A percentile compares a stretch with the other conserved stretches of the same genome.
phyloP scores from a whole-genome alignment of 2,329 filamentous ascomycete genomes.

The Botrytis pseudocinerea region DNA sequence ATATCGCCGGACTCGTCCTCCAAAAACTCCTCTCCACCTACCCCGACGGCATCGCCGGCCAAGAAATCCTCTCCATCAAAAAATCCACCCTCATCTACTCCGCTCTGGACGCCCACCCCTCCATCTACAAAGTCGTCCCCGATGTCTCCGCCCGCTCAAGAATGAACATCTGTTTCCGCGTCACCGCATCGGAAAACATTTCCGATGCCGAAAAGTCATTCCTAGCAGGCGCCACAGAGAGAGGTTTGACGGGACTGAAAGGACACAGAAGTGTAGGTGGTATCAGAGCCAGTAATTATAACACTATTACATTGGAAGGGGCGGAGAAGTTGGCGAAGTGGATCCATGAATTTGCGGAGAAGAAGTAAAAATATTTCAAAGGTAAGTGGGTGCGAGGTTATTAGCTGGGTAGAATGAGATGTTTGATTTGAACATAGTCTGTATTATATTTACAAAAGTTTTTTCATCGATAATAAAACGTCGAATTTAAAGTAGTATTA shows the following conservation, averaged over 20 bases:
- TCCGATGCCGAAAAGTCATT: slow-evolving; percentile 78
- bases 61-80: slow-evolving; percentile 69
- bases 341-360: slow-evolving; percentile 54
- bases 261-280: slow-evolving; percentile 86
- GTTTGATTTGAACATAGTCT: neutral
- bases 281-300: slow-evolving; percentile 87
- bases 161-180: slow-evolving; percentile 95
- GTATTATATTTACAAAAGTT: neutral
- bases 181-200: slow-evolving; percentile 45
- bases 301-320: slow-evolving; percentile 70
- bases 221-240: slow-evolving; percentile 60
- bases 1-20: slow-evolving; percentile 86
- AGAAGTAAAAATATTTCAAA: neutral
- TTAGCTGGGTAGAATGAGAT: neutral
- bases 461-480: neutral
- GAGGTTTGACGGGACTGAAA: slow-evolving; percentile 77
- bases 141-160: slow-evolving; percentile 73
- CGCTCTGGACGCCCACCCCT: slow-evolving; percentile 70
- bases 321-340: slow-evolving; percentile 68
- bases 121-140: slow-evolving; percentile 73
- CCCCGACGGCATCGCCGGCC: slow-evolving; percentile 70
- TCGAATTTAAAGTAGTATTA: neutral
- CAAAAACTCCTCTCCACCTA: slow-evolving; percentile 67
- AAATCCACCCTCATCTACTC: slow-evolving; percentile 79
- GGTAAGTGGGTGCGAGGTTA: neutral